phyloP scores from a whole-genome alignment of 495 filamentous ascomycete genomes.

The Lepidopterella palustris region DNA sequence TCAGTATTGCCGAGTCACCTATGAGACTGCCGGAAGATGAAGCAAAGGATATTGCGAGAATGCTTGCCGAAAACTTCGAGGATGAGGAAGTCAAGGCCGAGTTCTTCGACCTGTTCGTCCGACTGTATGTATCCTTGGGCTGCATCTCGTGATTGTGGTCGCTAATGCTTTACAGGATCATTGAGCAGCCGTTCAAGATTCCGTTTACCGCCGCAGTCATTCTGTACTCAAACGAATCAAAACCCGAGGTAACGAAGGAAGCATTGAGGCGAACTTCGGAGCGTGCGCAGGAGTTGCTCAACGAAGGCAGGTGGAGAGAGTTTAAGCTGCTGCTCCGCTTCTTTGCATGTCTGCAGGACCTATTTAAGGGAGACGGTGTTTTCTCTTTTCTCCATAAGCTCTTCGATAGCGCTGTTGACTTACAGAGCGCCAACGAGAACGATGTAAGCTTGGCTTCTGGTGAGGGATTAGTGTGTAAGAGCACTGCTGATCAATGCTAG shows the following conservation, averaged over 20 bases:
- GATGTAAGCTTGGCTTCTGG: slow-evolving; percentile 55
- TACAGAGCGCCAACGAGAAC: slow-evolving; percentile 84
- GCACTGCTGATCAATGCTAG: slow-evolving; percentile 7
- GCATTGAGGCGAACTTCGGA: slow-evolving; percentile 55
- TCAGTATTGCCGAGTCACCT: slow-evolving; percentile 73
- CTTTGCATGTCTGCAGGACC: slow-evolving; percentile 69
- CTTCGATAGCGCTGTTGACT: slow-evolving; percentile 73
- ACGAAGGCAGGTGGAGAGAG: slow-evolving; percentile 73
- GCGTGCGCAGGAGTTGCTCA: slow-evolving; percentile 55
- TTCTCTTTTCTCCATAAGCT: slow-evolving; percentile 79
- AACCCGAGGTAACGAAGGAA: slow-evolving; percentile 63
- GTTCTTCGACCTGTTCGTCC: slow-evolving; percentile 64
- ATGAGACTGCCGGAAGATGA: slow-evolving; percentile 54
- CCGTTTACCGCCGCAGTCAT: slow-evolving; percentile 82
- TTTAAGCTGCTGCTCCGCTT: slow-evolving; percentile 88
- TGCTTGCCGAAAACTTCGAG: slow-evolving; percentile 71
- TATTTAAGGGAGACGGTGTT: slow-evolving; percentile 79
- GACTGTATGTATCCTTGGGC: slow-evolving; percentile 52
- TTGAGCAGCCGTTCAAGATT: slow-evolving; percentile 95
- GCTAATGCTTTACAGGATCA: slow-evolving; percentile 32
- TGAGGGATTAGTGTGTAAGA: not conserved
- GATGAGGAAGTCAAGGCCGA: slow-evolving; percentile 64
- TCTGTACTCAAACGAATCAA: slow-evolving; percentile 65
- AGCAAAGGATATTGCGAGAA: slow-evolving; percentile 64
- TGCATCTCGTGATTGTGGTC: not conserved